phyloP scores from a whole-genome alignment of 1,284 basidiomycete species.

The Puccinia coronata region DNA sequence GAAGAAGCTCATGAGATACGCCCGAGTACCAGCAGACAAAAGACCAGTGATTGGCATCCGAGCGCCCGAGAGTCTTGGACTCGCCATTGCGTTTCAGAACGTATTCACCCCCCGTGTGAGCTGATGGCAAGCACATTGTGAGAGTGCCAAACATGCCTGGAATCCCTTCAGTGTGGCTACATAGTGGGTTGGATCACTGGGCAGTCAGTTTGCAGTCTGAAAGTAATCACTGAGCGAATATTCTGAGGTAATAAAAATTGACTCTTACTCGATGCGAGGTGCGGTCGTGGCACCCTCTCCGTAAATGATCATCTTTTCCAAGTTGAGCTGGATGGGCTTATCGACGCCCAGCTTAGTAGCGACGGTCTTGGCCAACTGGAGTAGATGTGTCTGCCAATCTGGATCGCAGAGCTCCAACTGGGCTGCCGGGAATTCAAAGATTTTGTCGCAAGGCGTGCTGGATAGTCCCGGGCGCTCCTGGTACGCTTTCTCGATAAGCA shows the following conservation, averaged over 20 bases:
- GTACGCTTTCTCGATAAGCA: too few relatives aligned
- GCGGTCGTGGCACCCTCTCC: background rate
- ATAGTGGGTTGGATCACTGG: background rate
- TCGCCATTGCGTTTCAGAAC: background rate
- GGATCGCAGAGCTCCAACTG: too few relatives aligned
- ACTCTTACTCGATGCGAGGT: background rate
- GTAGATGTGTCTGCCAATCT: too few relatives aligned
- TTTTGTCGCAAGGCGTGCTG: too few relatives aligned
- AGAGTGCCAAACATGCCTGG: constrained; percentile 50
- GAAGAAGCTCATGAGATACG: constrained; percentile 62
- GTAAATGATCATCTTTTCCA: background rate
- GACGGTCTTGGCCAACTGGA: too few relatives aligned
- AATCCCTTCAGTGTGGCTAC: background rate
- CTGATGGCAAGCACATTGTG: constrained; percentile 46
- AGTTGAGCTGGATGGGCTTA: background rate
- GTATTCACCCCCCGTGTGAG: constrained; percentile 48
- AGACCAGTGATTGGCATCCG: constrained; percentile 52
- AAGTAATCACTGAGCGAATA: background rate
- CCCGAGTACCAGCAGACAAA: constrained; percentile 62
- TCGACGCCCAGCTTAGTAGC: background rate
- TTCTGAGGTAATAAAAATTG: background rate
- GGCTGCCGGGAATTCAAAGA: too few relatives aligned
- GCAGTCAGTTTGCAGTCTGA: background rate
- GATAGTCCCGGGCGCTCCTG: too few relatives aligned
- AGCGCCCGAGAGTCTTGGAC: background rate